phyloP scores from a whole-genome alignment of 495 filamentous ascomycete species.

The Penicillium taxi region DNA sequence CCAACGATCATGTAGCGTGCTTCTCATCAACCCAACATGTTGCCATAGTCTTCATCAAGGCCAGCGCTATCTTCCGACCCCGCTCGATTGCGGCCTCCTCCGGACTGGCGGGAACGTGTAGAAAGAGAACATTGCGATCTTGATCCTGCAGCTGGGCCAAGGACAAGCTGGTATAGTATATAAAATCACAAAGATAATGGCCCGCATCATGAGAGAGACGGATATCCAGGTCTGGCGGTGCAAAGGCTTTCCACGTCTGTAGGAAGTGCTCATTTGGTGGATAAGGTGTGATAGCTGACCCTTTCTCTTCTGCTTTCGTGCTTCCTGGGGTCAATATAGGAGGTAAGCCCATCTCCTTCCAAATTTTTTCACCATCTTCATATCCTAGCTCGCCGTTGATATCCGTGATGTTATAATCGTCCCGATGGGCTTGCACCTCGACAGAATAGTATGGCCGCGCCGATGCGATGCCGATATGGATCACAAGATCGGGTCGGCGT shows the following conservation, averaged over 20 bases:
- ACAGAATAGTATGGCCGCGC: slow-evolving; percentile 59
- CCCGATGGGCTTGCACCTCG: slow-evolving; percentile 63
- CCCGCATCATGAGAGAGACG: slow-evolving; percentile 68
- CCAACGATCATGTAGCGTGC: slow-evolving; percentile 4
- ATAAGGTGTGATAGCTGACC: slow-evolving; percentile 11
- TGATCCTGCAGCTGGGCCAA: slow-evolving; percentile 41
- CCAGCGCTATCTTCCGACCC: slow-evolving; percentile 57
- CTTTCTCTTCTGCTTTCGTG: slow-evolving; percentile 5
- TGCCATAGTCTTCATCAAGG: slow-evolving; percentile 61
- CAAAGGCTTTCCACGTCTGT: slow-evolving; percentile 26
- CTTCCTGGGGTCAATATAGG: slow-evolving; percentile 26
- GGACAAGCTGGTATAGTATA: slow-evolving; percentile 69
- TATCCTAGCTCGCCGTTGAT: slow-evolving; percentile 52
- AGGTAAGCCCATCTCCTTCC: slow-evolving; percentile 36
- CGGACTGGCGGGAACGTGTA: slow-evolving; percentile 65
- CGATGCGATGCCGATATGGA: slow-evolving; percentile 79
- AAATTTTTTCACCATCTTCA: slow-evolving; percentile 43
- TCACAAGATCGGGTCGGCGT: slow-evolving; percentile 51
- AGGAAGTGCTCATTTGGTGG: slow-evolving; percentile 30
- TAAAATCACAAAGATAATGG: slow-evolving; percentile 79
- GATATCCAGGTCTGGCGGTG: slow-evolving; percentile 42
- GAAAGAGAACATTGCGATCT: slow-evolving; percentile 57
- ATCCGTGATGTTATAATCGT: slow-evolving; percentile 64
- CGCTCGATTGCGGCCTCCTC: slow-evolving; percentile 46
- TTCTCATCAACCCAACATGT: slow-evolving; percentile 36